Evolutionary conservation across 129 eudicot species (phyloP), one percentile per base, ranked within the genome.

Genomic region (Centaurea solstitialis): DNA sequence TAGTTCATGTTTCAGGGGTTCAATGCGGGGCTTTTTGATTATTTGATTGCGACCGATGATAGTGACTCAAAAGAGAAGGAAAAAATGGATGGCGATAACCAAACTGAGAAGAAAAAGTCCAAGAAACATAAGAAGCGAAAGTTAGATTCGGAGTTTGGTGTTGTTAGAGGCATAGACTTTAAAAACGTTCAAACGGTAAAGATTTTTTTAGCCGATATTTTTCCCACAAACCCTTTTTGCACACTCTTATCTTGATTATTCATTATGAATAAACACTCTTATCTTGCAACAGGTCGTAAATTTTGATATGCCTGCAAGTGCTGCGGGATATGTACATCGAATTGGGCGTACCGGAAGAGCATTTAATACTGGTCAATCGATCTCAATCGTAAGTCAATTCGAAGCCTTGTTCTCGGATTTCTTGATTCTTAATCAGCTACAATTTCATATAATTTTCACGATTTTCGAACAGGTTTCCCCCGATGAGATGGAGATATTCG

Each of bases 291-390:
- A 95, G 98, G 99, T 96, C 66, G 80, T 96, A 85, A 96, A 96
- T 76, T 91, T 83, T 84, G 99, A 96, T 61, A 93, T 96, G 99
- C 99, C 99, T 86, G 84, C 72, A 65, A 89, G 82, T 81, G 93
- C 96, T 50, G 97, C 89, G 0, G 96, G 97, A 43, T 96, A 96
- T 74, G 91, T 96, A 73, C 99, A 96, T 81, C 97, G 98, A 70
- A 96, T 96, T 69, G 99, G 99, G 57, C 93, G 98, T 69, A 96
- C 99, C 15, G 99, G 99, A 82, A 93, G 99, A 80, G 98, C 98
- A 17, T 91, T 83, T 84, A 91, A 81, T 61, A 88, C 92, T 22
- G 99, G 99, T 68, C 98, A 91, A 83, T 96, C 99, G 74, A 91
- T 96, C 40, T 96, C 99, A 68, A 87, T 96, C 72, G 99, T 93